Evolutionary conservation across 2,329 filamentous ascomycete genomes (phyloP).

Genomic region (Penicillium sp.): DNA sequence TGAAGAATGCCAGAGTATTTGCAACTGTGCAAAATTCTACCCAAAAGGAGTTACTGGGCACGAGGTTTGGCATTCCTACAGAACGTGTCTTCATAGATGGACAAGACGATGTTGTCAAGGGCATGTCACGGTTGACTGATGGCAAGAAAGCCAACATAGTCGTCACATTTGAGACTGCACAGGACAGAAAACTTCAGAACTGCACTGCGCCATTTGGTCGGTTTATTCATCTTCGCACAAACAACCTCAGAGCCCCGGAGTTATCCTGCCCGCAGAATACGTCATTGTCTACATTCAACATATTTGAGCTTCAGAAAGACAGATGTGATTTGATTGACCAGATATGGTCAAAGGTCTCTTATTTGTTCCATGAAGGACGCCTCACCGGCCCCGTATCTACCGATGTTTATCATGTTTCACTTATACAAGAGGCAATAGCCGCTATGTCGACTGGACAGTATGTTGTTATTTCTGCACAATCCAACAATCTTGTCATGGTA

Average conservation of each 20-base stretch:
- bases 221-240: conserved; percentile 32
- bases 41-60: conserved; percentile 10
- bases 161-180: conserved; percentile 9
- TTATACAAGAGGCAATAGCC: conserved; percentile 13
- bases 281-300: conserved; percentile 17
- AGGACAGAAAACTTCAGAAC: not conserved
- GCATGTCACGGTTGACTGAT: conserved; percentile 3
- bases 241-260: not conserved
- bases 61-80: conserved; percentile 11
- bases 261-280: conserved; percentile 8
- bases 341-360: conserved; percentile 14
- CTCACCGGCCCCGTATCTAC: conserved; percentile 8
- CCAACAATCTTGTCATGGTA: conserved; percentile 17
- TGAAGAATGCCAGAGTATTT: conserved; percentile 8
- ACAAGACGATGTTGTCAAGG: conserved; percentile 1
- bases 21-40: conserved; percentile 12
- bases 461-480: conserved; percentile 6
- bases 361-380: conserved; percentile 13
- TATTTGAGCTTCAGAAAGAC: conserved; percentile 12
- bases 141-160: conserved; percentile 16
- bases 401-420: conserved; percentile 10
- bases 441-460: conserved; percentile 1
- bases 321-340: conserved; percentile 2
- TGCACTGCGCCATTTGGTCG: conserved; percentile 28
- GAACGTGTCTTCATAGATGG: conserved; percentile 15